phyloP scores from a whole-genome alignment of 129 eudicot species.

The Lactuca saligna region DNA sequence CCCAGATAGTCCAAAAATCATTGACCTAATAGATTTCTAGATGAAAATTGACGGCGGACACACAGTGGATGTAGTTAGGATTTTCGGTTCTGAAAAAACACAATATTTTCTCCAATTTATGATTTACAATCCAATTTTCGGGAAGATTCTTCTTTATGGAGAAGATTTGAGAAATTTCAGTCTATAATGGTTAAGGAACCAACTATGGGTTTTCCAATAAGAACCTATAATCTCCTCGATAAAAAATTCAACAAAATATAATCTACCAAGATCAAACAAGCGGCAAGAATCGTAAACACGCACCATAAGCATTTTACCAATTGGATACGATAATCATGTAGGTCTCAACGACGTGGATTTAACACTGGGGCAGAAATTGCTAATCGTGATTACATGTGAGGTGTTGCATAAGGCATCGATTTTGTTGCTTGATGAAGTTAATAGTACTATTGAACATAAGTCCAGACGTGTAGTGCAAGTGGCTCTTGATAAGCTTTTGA shows the following conservation, averaged over 20 bases:
- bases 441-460: slow-evolving; percentile 48
- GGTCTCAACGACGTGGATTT: slow-evolving; percentile 55
- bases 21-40: slow-evolving; percentile 49
- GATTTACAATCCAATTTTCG: slow-evolving; percentile 60
- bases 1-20: slow-evolving; percentile 44
- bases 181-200: slow-evolving; percentile 65
- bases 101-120: slow-evolving; percentile 47
- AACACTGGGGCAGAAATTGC: slow-evolving; percentile 56
- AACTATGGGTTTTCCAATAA: slow-evolving; percentile 56
- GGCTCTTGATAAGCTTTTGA: slow-evolving; percentile 56
- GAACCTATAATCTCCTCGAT: slow-evolving; percentile 65
- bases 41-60: slow-evolving; percentile 54
- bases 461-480: slow-evolving; percentile 63
- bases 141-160: slow-evolving; percentile 56
- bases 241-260: slow-evolving; percentile 55
- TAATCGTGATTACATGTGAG: slow-evolving; percentile 55
- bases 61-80: slow-evolving; percentile 57
- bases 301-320: slow-evolving; percentile 68
- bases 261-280: slow-evolving; percentile 58
- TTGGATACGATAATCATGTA: slow-evolving; percentile 55
- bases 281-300: slow-evolving; percentile 66
- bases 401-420: slow-evolving; percentile 66
- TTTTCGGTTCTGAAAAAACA: slow-evolving; percentile 71
- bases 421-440: slow-evolving; percentile 55
- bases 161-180: slow-evolving; percentile 44